Conservation (phyloP, 129 eudicot species). For the Scalesia atractyloides region DNA sequence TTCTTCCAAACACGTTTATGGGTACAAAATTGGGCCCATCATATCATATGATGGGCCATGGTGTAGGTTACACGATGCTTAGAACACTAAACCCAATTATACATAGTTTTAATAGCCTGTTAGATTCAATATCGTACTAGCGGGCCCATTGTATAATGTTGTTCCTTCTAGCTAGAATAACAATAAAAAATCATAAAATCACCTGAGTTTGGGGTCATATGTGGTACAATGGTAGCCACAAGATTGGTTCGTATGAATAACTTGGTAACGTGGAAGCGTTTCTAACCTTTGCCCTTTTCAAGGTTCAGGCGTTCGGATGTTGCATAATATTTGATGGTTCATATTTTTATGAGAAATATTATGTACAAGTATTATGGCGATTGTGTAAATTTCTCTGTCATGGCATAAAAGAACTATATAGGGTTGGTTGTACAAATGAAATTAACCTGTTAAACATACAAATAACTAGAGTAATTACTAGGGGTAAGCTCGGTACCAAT, state of each 20-base stretch:
- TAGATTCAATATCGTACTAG: not conserved
- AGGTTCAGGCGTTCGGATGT: conserved; percentile 2
- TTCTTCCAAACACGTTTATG: not conserved
- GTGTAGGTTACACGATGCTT: not conserved
- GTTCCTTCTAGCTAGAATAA: not conserved
- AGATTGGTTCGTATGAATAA: not conserved
- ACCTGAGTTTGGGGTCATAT: not conserved
- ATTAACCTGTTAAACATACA: no score
- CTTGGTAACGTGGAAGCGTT: not conserved
- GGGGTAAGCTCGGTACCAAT: no score
- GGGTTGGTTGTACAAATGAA: no score
- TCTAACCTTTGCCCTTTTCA: not conserved
- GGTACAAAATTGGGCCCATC: not conserved
- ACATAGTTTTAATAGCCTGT: no score
- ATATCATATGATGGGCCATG: not conserved
- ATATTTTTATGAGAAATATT: not conserved
- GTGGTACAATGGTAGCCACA: not conserved
- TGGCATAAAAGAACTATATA: no score
- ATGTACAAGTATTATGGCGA: no score
- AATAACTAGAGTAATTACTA: no score
- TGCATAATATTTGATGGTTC: not conserved
- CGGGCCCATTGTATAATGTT: not conserved
- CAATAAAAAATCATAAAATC: not conserved
- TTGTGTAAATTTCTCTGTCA: no score
- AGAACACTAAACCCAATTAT: no score